phyloP scores from a whole-genome alignment of 2,329 filamentous ascomycete species.

The Talaromyces verruculosus region DNA sequence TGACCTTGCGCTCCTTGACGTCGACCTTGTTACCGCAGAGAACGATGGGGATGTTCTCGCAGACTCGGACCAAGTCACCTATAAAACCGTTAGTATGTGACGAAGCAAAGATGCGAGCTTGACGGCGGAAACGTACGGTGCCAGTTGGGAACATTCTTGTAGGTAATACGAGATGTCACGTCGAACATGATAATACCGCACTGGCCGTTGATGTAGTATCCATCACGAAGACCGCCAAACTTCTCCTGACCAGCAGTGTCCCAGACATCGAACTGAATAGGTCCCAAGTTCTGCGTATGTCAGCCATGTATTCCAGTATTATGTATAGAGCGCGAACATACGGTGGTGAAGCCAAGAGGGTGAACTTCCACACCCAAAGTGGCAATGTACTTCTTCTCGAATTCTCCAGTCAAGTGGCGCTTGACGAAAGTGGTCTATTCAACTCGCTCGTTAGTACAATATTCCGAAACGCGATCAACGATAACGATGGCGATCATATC shows the following conservation, averaged over 20 bases:
- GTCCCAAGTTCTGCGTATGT: conserved; percentile 72
- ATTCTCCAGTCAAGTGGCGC: conserved; percentile 99
- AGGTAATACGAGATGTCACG: conserved; percentile 98
- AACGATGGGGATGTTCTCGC: conserved; percentile 98
- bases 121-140: conserved; percentile 70
- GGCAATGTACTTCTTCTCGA: conserved; percentile 99
- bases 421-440: conserved; percentile 98
- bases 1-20: conserved; percentile 99
- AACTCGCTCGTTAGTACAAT: conserved; percentile 4
- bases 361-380: conserved; percentile 99
- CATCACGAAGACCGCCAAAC: conserved; percentile 98
- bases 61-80: conserved; percentile 98
- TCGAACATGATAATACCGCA: conserved; percentile 99
- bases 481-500: background rate
- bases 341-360: conserved; percentile 95
- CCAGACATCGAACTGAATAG: conserved; percentile 99
- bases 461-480: background rate
- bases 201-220: conserved; percentile 99
- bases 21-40: conserved; percentile 99
- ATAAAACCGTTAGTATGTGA: background rate
- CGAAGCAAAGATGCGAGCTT: too few species aligned
- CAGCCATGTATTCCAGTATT: conserved; percentile 30
- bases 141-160: conserved; percentile 99
- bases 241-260: conserved; percentile 99
- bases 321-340: conserved; percentile 55